Percentiles rank a stretch among this genome's conserved stretches.
Conservation (phyloP, 148 eudicot genomes). For the Linanthus parryae region DNA sequence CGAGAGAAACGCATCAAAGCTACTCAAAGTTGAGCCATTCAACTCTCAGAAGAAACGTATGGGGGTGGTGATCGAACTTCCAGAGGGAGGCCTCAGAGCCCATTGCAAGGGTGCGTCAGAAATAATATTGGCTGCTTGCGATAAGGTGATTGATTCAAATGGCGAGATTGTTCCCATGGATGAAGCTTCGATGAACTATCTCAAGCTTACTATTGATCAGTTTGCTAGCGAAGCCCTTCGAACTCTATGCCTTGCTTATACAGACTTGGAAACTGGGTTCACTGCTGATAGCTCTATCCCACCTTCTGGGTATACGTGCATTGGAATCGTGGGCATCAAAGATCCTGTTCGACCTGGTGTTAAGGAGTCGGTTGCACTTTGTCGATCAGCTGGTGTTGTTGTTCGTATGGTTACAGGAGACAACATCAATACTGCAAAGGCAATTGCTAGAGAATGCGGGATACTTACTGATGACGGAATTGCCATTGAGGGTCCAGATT, state of each 20-base stretch:
- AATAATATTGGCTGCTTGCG: constrained; percentile 82
- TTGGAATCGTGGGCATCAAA: constrained; percentile 94
- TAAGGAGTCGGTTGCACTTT: constrained; percentile 83
- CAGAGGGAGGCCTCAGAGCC: constrained; percentile 68
- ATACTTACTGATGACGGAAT: constrained; percentile 95
- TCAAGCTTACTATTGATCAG: constrained; percentile 58
- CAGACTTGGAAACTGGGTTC: constrained; percentile 57
- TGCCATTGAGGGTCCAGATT: constrained; percentile 95
- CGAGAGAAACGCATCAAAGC: constrained; percentile 49
- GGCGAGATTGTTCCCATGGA: constrained; percentile 78
- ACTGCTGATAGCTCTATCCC: constrained; percentile 63
- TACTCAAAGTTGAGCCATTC: constrained; percentile 88
- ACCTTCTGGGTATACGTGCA: constrained; percentile 63
- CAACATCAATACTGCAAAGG: constrained; percentile 94
- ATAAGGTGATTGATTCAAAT: constrained; percentile 56
- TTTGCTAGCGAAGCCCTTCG: constrained; percentile 88
- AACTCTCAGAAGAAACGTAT: constrained; percentile 88
- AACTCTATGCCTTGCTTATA: constrained; percentile 84
- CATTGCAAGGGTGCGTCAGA: constrained; percentile 96
- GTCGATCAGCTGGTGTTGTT: constrained; percentile 92
- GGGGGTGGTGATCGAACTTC: constrained; percentile 80
- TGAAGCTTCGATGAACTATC: constrained; percentile 39
- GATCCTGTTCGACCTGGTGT: constrained; percentile 98
- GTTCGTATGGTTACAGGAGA: constrained; percentile 99
- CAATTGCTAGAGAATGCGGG: constrained; percentile 98